Conservation (phyloP, 371 early-diverging fungal genomes). For the Haplosporangium sp. region DNA sequence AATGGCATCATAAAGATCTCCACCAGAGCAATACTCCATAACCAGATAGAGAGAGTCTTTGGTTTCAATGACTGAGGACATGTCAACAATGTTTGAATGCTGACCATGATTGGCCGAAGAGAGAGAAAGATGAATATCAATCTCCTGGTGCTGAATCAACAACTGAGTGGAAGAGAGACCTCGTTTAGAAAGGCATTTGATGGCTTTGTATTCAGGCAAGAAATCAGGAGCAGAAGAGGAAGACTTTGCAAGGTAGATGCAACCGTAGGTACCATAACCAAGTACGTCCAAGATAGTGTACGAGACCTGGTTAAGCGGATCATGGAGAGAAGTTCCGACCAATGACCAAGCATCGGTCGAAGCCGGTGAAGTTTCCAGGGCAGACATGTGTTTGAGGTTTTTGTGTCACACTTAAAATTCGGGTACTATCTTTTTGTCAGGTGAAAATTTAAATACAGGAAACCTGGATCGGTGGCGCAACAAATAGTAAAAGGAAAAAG, state of each 20-base stretch:
- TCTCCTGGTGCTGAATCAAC: slow-evolving; percentile 79
- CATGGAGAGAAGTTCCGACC: slow-evolving; percentile 15
- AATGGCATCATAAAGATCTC: slow-evolving; percentile 74
- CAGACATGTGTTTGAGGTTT: slow-evolving; percentile 10
- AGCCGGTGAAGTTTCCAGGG: slow-evolving; percentile 22
- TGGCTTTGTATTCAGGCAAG: slow-evolving; percentile 65
- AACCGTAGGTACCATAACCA: slow-evolving; percentile 74
- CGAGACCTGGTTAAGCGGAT: slow-evolving; percentile 15
- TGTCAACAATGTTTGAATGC: slow-evolving; percentile 76
- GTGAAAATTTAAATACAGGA: neutral
- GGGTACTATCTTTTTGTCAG: neutral
- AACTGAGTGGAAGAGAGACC: slow-evolving; percentile 71
- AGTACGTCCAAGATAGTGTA: slow-evolving; percentile 63
- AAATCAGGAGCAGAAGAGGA: slow-evolving; percentile 23
- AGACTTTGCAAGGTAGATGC: slow-evolving; percentile 68
- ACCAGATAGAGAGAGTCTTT: slow-evolving; percentile 63
- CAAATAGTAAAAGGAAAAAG: neutral
- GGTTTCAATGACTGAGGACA: slow-evolving; percentile 66
- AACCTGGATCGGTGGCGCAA: neutral
- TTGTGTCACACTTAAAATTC: neutral
- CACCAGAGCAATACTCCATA: slow-evolving; percentile 74
- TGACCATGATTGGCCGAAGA: slow-evolving; percentile 42
- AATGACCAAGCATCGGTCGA: slow-evolving; percentile 21
- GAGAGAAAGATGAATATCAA: slow-evolving; percentile 75
- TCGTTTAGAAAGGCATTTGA: slow-evolving; percentile 79